Evolutionary conservation across 2,329 filamentous ascomycete species (phyloP), one percentile per base, ranked within the genome.

Genomic region (Metarhizium album): DNA sequence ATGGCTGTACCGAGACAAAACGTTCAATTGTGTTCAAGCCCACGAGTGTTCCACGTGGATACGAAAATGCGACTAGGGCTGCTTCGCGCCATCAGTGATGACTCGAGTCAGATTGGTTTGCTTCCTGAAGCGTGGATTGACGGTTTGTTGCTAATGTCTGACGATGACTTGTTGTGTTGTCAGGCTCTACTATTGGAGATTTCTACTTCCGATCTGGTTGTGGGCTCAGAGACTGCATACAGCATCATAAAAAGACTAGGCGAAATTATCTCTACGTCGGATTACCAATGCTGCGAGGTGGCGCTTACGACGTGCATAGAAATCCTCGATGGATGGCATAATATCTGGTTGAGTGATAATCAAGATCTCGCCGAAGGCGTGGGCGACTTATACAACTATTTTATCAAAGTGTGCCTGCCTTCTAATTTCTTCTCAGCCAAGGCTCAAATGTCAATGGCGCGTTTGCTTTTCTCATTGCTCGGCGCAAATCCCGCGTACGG

Each of bases 351-450:
- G 2, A 73, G 79, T 22, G 73, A 77, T 40, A 70, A 73, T 22
- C 75, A 77, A 33, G 72, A 80, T 1, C 70, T 95, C 2, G 76
- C 75, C n/a, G 76, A 79, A 3, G 74, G 78, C 40, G 87, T 84
- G 3, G 78, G 82, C 20, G 84, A 94, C 53, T 70, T 96, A 20
- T 97, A 97, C 64, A 70, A 78, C 43, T 88, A 89, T 71, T 84
- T 93, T 56, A 76, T 90, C 45, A 79, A 80, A 49, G 75, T 75
- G 18, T 79, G 83, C 29, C 68, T 95, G 24, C 75, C 78, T 5
- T 83, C 79, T 43, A 82, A 83, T 43, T 75, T 86, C 37, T 75
- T 89, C 46, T 94, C 91, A 0, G 70, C 82, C 2, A 75, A 73
- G 51, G 79, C 85, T 1, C 83, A 90, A 55, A 79, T 82, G 48